A percentile compares a stretch with the other conserved stretches of the same genome.
Evolutionary conservation across 148 eudicot genomes (phyloP).

Genomic region (Chenopodium formosanum): DNA sequence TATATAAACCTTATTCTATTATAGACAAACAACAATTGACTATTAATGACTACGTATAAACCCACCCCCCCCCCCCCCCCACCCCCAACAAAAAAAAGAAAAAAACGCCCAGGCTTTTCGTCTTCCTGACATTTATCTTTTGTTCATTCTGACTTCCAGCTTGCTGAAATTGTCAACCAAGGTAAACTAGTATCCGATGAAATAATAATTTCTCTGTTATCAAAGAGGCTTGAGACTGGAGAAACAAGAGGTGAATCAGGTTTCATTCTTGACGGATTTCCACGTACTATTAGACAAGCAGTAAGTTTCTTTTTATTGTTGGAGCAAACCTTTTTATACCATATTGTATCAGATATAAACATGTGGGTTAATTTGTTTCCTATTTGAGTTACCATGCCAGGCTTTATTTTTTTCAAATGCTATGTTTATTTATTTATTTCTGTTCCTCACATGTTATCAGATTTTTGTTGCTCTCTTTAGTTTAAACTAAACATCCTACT

Average conservation of each 20-base stretch:
- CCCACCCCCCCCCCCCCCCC: neutral
- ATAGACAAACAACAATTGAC: too few relatives aligned
- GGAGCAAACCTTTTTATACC: neutral
- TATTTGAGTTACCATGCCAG: neutral
- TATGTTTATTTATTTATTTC: too few relatives aligned
- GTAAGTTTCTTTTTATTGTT: conserved; percentile 42
- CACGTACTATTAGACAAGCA: conserved; percentile 96
- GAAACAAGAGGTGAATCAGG: conserved; percentile 90
- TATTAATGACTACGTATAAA: too few relatives aligned
- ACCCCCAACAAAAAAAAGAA: neutral
- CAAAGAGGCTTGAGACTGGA: conserved; percentile 91
- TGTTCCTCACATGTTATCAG: too few relatives aligned
- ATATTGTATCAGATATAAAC: neutral
- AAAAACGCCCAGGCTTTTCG: neutral
- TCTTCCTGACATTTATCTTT: conserved; percentile 12
- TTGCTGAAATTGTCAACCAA: conserved; percentile 88
- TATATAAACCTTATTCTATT: too few relatives aligned
- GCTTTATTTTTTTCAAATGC: neutral
- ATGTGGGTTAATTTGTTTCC: neutral
- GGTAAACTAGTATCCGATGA: conserved; percentile 97
- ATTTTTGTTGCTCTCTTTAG: too few relatives aligned
- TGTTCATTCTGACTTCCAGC: conserved; percentile 43
- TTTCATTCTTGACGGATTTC: conserved; percentile 97
- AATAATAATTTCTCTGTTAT: conserved; percentile 70
- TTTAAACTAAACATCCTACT: too few relatives aligned